phyloP scores from a whole-genome alignment of 129 eudicot genomes.

The Centella asiatica region DNA sequence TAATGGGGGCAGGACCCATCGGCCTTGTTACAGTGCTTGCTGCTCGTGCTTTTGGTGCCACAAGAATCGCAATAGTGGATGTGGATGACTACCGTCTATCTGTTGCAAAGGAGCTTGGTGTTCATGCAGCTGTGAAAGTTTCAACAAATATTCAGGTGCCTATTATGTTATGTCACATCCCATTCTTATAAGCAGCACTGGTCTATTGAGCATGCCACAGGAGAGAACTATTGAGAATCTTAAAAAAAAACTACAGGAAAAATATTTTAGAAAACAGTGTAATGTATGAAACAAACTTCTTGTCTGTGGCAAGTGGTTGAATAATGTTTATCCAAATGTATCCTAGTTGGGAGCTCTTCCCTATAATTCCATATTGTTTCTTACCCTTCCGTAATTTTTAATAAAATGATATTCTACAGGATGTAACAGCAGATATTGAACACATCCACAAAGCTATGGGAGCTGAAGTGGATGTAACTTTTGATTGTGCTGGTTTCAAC shows the following conservation, averaged over 20 bases:
- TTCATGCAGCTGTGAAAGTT: slow-evolving; percentile 50
- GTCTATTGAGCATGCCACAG: too few species aligned
- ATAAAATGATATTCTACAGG: slow-evolving; percentile 24
- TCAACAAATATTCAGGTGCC: slow-evolving; percentile 50
- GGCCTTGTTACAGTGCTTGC: slow-evolving; percentile 63
- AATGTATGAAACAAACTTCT: too few species aligned
- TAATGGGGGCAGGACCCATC: slow-evolving; percentile 69
- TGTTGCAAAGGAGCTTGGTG: slow-evolving; percentile 65
- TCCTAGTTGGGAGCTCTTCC: too few species aligned
- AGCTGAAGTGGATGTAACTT: slow-evolving; percentile 46
- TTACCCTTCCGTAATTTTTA: background rate
- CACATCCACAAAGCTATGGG: slow-evolving; percentile 52
- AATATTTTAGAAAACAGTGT: too few species aligned
- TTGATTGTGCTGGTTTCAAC: slow-evolving; percentile 70
- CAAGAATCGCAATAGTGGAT: slow-evolving; percentile 52
- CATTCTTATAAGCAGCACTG: background rate
- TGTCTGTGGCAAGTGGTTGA: too few species aligned
- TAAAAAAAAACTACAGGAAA: too few species aligned
- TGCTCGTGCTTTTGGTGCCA: slow-evolving; percentile 74
- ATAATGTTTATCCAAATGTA: too few species aligned
- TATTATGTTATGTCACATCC: background rate
- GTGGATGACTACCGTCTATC: slow-evolving; percentile 52
- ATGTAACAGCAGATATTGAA: slow-evolving; percentile 37
- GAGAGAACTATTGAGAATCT: too few species aligned
- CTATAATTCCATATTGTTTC: background rate